Conservation (phyloP, 2,329 filamentous ascomycete species). For the Byssochlamys sp. region DNA sequence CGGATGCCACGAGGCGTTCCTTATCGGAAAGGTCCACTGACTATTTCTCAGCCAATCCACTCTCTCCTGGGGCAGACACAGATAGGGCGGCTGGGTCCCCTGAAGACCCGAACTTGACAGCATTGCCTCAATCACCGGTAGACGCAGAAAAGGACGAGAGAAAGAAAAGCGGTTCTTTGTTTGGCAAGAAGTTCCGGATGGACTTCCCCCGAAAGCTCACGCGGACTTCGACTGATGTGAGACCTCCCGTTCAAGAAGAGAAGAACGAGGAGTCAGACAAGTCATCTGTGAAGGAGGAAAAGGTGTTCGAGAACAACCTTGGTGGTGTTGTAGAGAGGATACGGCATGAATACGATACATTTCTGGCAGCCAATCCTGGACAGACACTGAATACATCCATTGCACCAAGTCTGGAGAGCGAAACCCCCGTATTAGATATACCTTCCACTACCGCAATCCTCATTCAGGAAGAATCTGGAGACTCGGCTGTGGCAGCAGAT, state of each 20-base stretch:
- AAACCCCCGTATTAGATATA: constrained; percentile 36
- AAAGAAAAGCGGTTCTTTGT: constrained; percentile 50
- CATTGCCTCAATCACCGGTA: constrained; percentile 42
- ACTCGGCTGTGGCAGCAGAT: constrained; percentile 62
- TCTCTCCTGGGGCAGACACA: constrained; percentile 40
- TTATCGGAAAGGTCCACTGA: constrained; percentile 57
- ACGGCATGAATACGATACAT: constrained; percentile 37
- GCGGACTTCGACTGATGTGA: constrained; percentile 57
- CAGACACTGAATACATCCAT: constrained; percentile 31
- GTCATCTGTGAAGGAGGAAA: constrained; percentile 43
- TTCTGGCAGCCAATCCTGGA: constrained; percentile 27
- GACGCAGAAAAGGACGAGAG: constrained; percentile 55
- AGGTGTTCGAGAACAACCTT: constrained; percentile 37
- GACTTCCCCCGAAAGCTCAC: constrained; percentile 69
- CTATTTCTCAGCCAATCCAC: constrained; percentile 61
- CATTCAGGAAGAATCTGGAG: constrained; percentile 56
- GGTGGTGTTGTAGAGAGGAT: constrained; percentile 38
- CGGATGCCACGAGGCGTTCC: constrained; percentile 34
- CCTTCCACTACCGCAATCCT: constrained; percentile 48
- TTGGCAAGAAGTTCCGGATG: constrained; percentile 77
- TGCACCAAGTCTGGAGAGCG: constrained; percentile 33
- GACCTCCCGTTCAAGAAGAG: constrained; percentile 64
- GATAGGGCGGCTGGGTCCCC: constrained; percentile 43
- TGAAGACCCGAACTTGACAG: constrained; percentile 35
- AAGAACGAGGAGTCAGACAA: constrained; percentile 50